phyloP scores from a whole-genome alignment of 169 alveolate genomes.

The Eimeria zaria region DNA sequence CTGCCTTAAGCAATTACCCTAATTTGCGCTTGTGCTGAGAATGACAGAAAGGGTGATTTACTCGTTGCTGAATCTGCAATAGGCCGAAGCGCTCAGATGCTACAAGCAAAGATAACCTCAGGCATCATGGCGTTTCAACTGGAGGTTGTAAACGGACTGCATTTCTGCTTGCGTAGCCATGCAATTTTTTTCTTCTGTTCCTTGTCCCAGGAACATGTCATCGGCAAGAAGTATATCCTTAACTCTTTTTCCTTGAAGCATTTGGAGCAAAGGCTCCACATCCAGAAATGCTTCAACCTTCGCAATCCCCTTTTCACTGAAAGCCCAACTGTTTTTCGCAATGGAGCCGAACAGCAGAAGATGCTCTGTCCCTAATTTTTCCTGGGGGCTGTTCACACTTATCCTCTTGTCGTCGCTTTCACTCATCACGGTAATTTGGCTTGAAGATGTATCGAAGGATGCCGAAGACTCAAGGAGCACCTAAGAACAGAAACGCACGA shows the following conservation, averaged over 20 bases:
- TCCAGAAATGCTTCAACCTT: slow-evolving; percentile 55
- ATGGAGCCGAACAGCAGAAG: slow-evolving; percentile 42
- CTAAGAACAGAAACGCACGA: not conserved
- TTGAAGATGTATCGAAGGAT: slow-evolving; percentile 19
- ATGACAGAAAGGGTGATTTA: not conserved
- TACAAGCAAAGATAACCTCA: not conserved
- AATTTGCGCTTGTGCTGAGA: not conserved
- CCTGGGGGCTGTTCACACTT: not conserved
- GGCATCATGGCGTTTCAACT: not conserved
- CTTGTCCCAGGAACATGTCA: slow-evolving; percentile 15
- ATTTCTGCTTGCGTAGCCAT: not conserved
- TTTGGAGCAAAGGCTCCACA: slow-evolving; percentile 48
- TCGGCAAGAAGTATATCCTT: slow-evolving; percentile 45
- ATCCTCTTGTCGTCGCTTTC: not conserved
- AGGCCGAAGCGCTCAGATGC: not conserved
- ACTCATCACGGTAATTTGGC: slow-evolving; percentile 17
- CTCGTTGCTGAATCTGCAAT: not conserved
- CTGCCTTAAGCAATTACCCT: not conserved
- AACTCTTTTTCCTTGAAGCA: slow-evolving; percentile 65
- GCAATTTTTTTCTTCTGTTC: not conserved
- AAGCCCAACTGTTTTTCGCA: slow-evolving; percentile 37
- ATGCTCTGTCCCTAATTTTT: slow-evolving; percentile 36
- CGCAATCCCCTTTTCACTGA: slow-evolving; percentile 16
- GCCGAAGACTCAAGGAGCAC: slow-evolving; percentile 20
- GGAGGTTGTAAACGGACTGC: not conserved